Conservation (phyloP, 768 basidiomycete genomes). For the Sarcodon aspratus region DNA sequence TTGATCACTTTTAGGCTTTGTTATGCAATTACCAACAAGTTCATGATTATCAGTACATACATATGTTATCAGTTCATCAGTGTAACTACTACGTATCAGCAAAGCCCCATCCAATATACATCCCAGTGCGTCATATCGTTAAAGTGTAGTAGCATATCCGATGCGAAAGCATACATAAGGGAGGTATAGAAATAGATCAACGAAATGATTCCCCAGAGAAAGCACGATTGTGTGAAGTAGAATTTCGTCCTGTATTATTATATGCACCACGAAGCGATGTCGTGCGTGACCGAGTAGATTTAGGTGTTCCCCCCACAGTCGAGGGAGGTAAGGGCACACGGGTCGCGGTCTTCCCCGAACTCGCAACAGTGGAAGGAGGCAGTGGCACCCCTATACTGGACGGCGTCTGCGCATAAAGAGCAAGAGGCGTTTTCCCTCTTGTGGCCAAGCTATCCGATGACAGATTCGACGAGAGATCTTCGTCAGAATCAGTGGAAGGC, state of each 20-base stretch:
- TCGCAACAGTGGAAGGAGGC: not conserved
- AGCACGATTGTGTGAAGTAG: no score
- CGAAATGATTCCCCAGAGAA: no score
- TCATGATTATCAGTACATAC: not conserved
- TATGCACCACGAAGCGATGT: no score
- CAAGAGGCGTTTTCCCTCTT: not conserved
- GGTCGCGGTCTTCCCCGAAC: not conserved
- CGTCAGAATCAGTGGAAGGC: not conserved
- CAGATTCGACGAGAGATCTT: not conserved
- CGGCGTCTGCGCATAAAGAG: not conserved
- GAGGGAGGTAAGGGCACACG: not conserved
- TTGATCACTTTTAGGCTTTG: slow-evolving; percentile 71
- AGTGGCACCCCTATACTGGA: no score
- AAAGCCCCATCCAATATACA: not conserved
- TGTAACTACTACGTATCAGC: not conserved
- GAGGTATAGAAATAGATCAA: slow-evolving; percentile 1
- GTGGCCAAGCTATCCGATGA: not conserved
- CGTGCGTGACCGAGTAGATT: no score
- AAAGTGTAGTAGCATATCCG: not conserved
- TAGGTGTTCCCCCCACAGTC: not conserved
- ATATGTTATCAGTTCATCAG: not conserved
- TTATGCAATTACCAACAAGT: not conserved
- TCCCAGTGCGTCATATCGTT: not conserved
- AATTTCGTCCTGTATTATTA: no score
- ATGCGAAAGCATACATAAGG: not conserved